These are phyloP conservation scores for Dictyostelium capitatum DNA, from an alignment of 78 protist species.

Conservation along the genomic window DNA sequence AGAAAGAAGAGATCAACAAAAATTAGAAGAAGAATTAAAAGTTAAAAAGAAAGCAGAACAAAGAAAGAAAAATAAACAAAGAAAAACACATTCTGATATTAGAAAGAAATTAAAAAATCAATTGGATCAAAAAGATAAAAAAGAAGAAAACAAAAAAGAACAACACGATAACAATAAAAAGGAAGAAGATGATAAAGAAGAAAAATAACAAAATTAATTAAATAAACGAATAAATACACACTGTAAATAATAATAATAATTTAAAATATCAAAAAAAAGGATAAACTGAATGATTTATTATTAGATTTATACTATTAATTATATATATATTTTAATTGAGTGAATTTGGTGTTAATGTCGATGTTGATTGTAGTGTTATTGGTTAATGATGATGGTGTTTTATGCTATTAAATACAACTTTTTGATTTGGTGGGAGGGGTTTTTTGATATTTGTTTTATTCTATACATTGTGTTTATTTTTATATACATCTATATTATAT, in stretches of 20 bases:
- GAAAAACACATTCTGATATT: slow-evolving; percentile 43
- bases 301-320: neutral
- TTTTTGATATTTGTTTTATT: no score
- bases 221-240: no score
- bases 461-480: no score
- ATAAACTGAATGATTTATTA: neutral
- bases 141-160: neutral
- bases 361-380: no score
- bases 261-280: neutral
- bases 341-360: no score
- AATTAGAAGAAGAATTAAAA: slow-evolving; percentile 34
- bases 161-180: neutral
- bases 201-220: neutral
- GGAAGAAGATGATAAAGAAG: neutral
- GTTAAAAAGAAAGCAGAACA: slow-evolving; percentile 50
- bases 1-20: slow-evolving; percentile 59
- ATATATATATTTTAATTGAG: no score
- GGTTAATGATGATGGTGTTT: no score
- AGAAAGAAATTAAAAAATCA: slow-evolving; percentile 56
- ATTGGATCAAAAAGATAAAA: neutral
- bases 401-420: no score
- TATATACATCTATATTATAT: no score
- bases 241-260: neutral
- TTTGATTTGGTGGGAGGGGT: no score
- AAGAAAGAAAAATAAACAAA: slow-evolving; percentile 63